These are phyloP conservation scores for Yamadazyma sp. DNA, from an alignment of 1,139 yeast genomes.

Conservation along the genomic window DNA sequence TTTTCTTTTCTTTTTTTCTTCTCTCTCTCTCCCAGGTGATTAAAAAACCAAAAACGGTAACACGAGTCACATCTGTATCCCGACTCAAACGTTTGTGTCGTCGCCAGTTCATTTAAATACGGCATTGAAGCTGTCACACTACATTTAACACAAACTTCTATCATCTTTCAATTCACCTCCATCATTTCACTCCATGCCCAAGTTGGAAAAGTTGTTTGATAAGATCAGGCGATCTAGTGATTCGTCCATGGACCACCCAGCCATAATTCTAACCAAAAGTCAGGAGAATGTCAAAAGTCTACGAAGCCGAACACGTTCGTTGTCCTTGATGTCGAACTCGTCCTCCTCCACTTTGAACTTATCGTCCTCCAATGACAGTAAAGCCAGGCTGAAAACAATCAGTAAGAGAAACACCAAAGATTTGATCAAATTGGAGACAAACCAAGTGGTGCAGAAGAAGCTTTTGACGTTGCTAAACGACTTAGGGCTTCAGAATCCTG, in stretches of 20 bases:
- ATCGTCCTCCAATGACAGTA: constrained; percentile 12
- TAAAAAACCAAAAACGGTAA: background rate
- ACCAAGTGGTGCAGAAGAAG: constrained; percentile 39
- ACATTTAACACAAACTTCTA: no score
- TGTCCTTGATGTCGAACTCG: constrained; percentile 11
- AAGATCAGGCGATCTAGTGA: constrained; percentile 20
- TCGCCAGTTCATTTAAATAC: no score
- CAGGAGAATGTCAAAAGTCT: constrained; percentile 7
- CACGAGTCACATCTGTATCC: no score
- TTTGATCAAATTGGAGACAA: constrained; percentile 40
- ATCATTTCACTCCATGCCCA: constrained; percentile 9
- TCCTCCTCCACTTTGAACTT: constrained; percentile 8
- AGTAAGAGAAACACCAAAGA: constrained; percentile 37
- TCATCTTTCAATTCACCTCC: no score
- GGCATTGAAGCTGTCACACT: no score
- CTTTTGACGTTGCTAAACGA: constrained; percentile 32
- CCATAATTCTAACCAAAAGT: constrained; percentile 7
- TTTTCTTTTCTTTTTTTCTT: background rate
- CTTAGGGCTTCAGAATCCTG: constrained; percentile 43
- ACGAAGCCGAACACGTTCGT: constrained; percentile 17
- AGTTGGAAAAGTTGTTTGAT: constrained; percentile 15
- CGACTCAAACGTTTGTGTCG: no score
- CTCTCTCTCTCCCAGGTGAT: no score
- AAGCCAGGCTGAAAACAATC: constrained; percentile 21
- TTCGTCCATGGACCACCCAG: constrained; percentile 13